Evolutionary conservation across 2,329 filamentous ascomycete species (phyloP).

Genomic region (Lasiodiplodia hormozganensis): DNA sequence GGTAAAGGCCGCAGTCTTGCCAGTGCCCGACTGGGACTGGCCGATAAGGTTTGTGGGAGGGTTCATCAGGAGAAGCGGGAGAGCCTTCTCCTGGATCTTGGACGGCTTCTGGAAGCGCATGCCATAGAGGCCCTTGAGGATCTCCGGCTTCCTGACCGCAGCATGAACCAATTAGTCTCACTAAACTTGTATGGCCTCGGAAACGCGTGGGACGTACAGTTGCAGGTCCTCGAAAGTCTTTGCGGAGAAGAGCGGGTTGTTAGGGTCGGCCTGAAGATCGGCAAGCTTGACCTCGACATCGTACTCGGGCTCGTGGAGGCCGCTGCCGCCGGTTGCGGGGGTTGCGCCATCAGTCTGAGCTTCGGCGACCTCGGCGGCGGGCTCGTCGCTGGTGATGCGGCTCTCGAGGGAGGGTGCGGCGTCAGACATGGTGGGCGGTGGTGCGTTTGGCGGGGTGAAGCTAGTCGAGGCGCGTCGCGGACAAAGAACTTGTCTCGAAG

Average conservation of each 20-base stretch:
- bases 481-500: slow-evolving; percentile 1
- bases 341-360: slow-evolving; percentile 57
- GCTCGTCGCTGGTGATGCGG: slow-evolving; percentile 25
- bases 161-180: slow-evolving; percentile 12
- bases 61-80: slow-evolving; percentile 84
- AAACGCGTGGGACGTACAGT: slow-evolving; percentile 66
- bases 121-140: slow-evolving; percentile 73
- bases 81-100: slow-evolving; percentile 94
- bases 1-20: slow-evolving; percentile 96
- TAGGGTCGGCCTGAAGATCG: slow-evolving; percentile 84
- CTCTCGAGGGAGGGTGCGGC: slow-evolving; percentile 36
- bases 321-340: slow-evolving; percentile 45
- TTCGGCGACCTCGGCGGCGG: slow-evolving; percentile 18
- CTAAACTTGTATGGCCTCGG: background rate
- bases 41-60: slow-evolving; percentile 95
- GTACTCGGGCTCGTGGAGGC: slow-evolving; percentile 74
- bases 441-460: slow-evolving; percentile 13
- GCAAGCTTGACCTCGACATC: slow-evolving; percentile 93
- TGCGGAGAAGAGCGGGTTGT: slow-evolving; percentile 86
- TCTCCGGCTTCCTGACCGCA: slow-evolving; percentile 50
- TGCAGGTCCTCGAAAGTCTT: slow-evolving; percentile 85
- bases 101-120: slow-evolving; percentile 95
- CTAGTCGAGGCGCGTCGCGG: background rate
- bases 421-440: slow-evolving; percentile 25
- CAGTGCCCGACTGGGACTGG: slow-evolving; percentile 98